A percentile compares a stretch with the other conserved stretches of the same genome.
Conservation (phyloP, 2,329 filamentous ascomycete species). For the Aspergillus sp. region DNA sequence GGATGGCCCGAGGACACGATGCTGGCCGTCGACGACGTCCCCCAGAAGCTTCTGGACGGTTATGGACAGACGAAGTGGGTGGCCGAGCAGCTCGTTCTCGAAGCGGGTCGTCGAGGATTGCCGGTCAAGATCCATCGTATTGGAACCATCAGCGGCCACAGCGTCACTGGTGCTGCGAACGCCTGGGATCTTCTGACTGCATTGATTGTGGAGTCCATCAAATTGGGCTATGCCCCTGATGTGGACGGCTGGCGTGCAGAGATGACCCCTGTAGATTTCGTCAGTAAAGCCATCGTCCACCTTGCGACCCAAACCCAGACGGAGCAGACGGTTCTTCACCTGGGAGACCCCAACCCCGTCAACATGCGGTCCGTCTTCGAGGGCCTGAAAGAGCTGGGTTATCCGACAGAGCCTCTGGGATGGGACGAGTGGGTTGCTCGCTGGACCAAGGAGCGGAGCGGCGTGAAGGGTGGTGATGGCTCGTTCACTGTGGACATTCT, state of each 20-base stretch:
- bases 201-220: conserved; percentile 72
- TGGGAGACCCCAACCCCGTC: conserved; percentile 70
- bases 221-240: conserved; percentile 67
- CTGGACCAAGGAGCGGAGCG: conserved; percentile 69
- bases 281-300: conserved; percentile 69
- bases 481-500: conserved; percentile 77
- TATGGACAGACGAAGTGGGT: conserved; percentile 83
- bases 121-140: conserved; percentile 70
- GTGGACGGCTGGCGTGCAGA: conserved; percentile 74
- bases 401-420: conserved; percentile 61
- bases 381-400: conserved; percentile 64
- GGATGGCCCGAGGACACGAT: conserved; percentile 71
- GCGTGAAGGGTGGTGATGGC: conserved; percentile 63
- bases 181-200: conserved; percentile 76
- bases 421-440: conserved; percentile 73
- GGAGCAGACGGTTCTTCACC: conserved; percentile 66
- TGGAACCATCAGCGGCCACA: conserved; percentile 77
- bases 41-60: conserved; percentile 66
- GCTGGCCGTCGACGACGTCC: conserved; percentile 65
- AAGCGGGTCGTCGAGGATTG: conserved; percentile 66
- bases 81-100: conserved; percentile 69
- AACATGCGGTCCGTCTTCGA: conserved; percentile 65
- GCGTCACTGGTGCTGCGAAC: conserved; percentile 70
- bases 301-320: conserved; percentile 63
- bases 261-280: conserved; percentile 82